These are phyloP conservation scores for Lactarius tabidus DNA, from an alignment of 768 basidiomycete genomes.

Conservation along the genomic window DNA sequence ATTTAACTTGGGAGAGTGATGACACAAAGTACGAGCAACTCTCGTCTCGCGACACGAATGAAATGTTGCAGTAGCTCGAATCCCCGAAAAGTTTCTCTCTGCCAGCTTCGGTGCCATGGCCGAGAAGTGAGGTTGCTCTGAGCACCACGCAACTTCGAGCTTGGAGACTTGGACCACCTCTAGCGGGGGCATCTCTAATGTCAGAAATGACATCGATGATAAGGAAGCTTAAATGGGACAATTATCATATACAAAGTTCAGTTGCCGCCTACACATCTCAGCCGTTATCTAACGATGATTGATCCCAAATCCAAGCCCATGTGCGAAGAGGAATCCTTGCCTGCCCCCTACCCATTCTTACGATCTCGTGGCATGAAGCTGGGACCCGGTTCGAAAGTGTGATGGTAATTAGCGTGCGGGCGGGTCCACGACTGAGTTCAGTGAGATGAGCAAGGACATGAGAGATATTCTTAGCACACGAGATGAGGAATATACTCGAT, in stretches of 20 bases:
- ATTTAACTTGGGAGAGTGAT: background rate
- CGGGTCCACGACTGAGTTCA: too few relatives aligned
- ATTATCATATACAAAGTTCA: background rate
- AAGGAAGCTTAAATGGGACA: background rate
- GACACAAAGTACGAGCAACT: too few relatives aligned
- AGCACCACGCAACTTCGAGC: background rate
- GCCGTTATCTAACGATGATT: background rate
- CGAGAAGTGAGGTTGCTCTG: too few relatives aligned
- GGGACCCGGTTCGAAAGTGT: too few relatives aligned
- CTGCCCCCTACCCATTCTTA: background rate
- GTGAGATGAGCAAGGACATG: too few relatives aligned
- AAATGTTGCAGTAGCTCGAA: too few relatives aligned
- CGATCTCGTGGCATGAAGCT: background rate
- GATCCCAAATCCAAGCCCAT: background rate
- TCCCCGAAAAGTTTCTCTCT: too few relatives aligned
- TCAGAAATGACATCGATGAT: background rate
- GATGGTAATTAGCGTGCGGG: too few relatives aligned
- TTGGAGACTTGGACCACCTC: background rate
- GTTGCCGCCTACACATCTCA: background rate
- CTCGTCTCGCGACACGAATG: background rate
- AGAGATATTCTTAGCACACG: too few relatives aligned
- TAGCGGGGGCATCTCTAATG: background rate
- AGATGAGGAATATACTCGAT: too few relatives aligned
- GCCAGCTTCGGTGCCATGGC: too few relatives aligned
- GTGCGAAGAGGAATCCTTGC: background rate